These are phyloP conservation scores for Rhododendron kiyosumense DNA, from an alignment of 148 eudicot species.

Conservation along the genomic window DNA sequence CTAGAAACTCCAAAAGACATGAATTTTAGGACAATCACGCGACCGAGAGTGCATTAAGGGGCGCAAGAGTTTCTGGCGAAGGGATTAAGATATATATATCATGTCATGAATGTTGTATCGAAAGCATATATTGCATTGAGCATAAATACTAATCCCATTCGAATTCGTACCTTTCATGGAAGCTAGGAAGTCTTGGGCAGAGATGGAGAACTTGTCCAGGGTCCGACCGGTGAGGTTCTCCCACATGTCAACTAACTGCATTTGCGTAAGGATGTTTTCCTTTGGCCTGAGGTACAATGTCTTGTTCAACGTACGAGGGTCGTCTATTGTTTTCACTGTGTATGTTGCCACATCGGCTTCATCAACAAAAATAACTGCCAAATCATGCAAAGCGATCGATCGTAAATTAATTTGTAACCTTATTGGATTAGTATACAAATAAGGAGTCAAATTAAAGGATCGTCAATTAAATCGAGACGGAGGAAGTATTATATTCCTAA, in stretches of 20 bases:
- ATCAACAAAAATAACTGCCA: conserved; percentile 30
- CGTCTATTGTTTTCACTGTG: conserved; percentile 43
- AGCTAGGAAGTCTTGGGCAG: conserved; percentile 38
- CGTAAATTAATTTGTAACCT: background rate
- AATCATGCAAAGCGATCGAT: background rate
- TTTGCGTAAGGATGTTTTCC: conserved; percentile 42
- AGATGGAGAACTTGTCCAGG: conserved; percentile 26
- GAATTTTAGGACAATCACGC: background rate
- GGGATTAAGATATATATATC: no score
- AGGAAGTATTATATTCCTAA: no score
- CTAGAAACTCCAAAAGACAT: background rate
- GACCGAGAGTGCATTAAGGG: background rate
- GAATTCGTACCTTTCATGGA: conserved; percentile 38
- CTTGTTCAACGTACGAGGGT: conserved; percentile 55
- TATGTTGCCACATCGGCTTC: conserved; percentile 46
- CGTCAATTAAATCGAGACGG: background rate
- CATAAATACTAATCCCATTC: background rate
- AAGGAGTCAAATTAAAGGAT: no score
- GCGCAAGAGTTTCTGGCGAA: no score
- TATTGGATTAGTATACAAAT: background rate
- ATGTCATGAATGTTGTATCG: background rate
- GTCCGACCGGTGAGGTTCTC: conserved; percentile 43
- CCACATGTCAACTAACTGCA: conserved; percentile 45
- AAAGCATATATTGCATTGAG: background rate
- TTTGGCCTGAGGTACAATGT: conserved; percentile 51